phyloP scores from a whole-genome alignment of 208 protist species.

The Acanthamoeba lenticulata region DNA sequence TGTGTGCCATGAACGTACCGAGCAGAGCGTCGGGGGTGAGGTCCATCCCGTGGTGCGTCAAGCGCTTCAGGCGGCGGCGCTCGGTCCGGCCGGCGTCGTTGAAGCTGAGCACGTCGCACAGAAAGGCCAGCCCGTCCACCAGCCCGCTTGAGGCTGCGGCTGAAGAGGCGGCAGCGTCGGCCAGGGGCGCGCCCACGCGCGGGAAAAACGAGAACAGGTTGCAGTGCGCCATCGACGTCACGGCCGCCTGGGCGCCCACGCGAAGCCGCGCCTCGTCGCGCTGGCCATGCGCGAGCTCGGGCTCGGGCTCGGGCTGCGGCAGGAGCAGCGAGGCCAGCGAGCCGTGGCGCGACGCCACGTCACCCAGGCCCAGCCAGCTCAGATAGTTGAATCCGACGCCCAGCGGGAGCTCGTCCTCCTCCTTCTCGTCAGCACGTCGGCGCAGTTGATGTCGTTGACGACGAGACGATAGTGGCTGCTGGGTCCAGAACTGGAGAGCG shows the following conservation, averaged over 20 bases:
- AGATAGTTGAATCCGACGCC: not conserved
- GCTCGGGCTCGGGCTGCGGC: not conserved
- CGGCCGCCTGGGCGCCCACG: not conserved
- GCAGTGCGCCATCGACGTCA: not conserved
- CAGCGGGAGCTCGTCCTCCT: not conserved
- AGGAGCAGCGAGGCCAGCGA: not conserved
- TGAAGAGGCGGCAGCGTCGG: not conserved
- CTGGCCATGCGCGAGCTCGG: not conserved
- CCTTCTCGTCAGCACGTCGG: too few species aligned
- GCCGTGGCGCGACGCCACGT: not conserved
- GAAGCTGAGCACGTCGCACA: not conserved
- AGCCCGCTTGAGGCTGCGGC: not conserved
- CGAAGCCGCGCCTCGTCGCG: not conserved
- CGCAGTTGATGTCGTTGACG: too few species aligned
- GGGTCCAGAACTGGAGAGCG: not conserved
- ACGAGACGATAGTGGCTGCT: too few species aligned
- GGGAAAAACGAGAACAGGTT: conserved; percentile 10
- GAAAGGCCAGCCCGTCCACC: not conserved
- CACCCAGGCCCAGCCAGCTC: not conserved
- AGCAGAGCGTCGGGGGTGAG: not conserved
- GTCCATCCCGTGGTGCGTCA: not conserved
- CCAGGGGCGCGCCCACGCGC: not conserved
- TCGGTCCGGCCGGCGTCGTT: not conserved
- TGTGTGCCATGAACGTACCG: not conserved
- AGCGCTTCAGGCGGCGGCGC: not conserved